Base-by-base conservation (phyloP, 2,329 filamentous ascomycete genomes). In the Paracamarosporium sp. region DNA sequence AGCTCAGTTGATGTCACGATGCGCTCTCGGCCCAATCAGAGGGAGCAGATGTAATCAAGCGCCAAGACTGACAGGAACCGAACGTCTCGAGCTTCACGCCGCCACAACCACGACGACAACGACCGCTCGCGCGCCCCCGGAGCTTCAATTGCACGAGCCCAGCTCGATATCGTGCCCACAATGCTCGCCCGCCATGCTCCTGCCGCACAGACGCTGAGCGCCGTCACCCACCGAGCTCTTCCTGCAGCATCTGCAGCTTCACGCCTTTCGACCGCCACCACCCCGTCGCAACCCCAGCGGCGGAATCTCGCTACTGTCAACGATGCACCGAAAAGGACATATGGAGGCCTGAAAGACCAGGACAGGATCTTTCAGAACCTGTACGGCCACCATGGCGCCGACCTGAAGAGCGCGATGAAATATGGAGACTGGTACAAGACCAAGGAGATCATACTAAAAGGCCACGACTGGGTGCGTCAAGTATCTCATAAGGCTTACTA, bases 371-470 rank as follows among this genome's bases (percentile, higher is more conserved):
- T 99, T 82, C 93, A 96, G 83, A 99, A 99, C 82, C 86, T 99
- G 58, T 99, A 99, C 82, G 89, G 92, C 73, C 92, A 95, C 76
- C 92, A 92, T 81, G 93, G 92, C 51, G 86, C 93, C 62, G 93
- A 97, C 78, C 82, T 99, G 69, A 94, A 95, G 84, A 92, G 88
- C 75, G 93, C 95, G 53, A 93, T 92, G 89, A 97, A 96, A 82
- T 96, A 96, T 85, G 95, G 95, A 70, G 95, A 98, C 80, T 99
- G 95, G 95, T 88, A 99, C 84, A 97, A 96, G 86, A 99, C 95
- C 55, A 99, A 99, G 86, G 95, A 99, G 79, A 99, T 99, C 57
- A 80, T 99, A 58, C 82, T 92, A 69, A 99, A 99, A 85, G 95
- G 95, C 55, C 92, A 99, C 80, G 94, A 99, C 73, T 99, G 95